These are phyloP conservation scores for Cylindrodendrum hubeiense DNA, from an alignment of 2,329 filamentous ascomycete genomes.

Conservation along the genomic window DNA sequence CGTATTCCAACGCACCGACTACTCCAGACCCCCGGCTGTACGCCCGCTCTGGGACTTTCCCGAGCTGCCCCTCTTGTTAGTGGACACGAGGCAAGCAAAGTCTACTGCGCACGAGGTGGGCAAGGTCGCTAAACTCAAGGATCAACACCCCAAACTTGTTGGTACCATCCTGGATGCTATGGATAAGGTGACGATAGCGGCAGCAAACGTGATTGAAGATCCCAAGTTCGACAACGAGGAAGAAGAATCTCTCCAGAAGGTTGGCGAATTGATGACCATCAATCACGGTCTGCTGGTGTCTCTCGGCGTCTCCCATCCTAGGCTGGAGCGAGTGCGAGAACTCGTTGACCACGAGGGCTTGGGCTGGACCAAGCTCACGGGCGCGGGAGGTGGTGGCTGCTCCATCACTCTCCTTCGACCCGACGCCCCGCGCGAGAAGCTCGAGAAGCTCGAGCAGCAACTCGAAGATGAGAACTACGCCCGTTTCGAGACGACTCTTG, in stretches of 20 bases:
- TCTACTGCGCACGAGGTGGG: conserved; percentile 88
- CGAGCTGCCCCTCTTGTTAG: conserved; percentile 88
- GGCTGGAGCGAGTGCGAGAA: conserved; percentile 91
- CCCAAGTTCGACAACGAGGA: conserved; percentile 76
- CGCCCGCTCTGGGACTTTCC: conserved; percentile 87
- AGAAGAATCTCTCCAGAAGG: conserved; percentile 72
- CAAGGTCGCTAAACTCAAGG: conserved; percentile 82
- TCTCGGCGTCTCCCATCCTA: conserved; percentile 93
- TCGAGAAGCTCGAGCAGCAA: conserved; percentile 73
- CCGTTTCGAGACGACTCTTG: conserved; percentile 89
- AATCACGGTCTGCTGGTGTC: conserved; percentile 95
- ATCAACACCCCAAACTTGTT: conserved; percentile 80
- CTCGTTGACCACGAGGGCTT: conserved; percentile 89
- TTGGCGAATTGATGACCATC: conserved; percentile 91
- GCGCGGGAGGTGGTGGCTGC: conserved; percentile 94
- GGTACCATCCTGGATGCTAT: conserved; percentile 88
- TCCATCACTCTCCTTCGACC: conserved; percentile 91
- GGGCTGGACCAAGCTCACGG: conserved; percentile 97
- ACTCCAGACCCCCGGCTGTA: conserved; percentile 81
- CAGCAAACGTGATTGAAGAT: conserved; percentile 66
- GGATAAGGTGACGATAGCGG: conserved; percentile 74
- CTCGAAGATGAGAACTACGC: conserved; percentile 80
- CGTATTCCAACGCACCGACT: conserved; percentile 85
- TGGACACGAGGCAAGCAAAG: conserved; percentile 89
- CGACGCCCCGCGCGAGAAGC: conserved; percentile 65